Percentiles rank a stretch among this genome's conserved stretches.
Evolutionary conservation across 2,329 filamentous ascomycete genomes (phyloP).

Genomic region (Dactylellina haptotyla): DNA sequence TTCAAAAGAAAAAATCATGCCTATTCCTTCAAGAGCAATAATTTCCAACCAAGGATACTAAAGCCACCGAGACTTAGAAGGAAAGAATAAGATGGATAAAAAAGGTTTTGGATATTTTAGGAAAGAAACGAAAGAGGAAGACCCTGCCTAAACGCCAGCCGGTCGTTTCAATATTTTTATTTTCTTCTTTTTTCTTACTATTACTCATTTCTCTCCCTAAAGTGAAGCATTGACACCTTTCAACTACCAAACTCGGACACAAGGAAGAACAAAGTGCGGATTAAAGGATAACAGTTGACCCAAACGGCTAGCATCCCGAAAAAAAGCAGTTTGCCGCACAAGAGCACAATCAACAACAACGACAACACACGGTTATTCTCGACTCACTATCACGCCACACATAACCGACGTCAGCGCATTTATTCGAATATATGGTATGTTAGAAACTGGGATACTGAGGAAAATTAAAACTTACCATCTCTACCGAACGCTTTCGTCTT

Average conservation of each 20-base stretch:
- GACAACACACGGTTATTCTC: conserved; percentile 45
- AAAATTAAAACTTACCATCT: conserved; percentile 65
- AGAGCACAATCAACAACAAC: conserved; percentile 4
- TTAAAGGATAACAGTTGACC: conserved; percentile 6
- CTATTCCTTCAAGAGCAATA: no score
- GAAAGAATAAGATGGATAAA: no score
- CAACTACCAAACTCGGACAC: conserved; percentile 1
- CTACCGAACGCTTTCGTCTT: conserved; percentile 97
- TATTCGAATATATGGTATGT: background rate
- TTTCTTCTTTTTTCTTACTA: background rate
- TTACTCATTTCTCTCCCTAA: background rate
- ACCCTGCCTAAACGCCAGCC: background rate
- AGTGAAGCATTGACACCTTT: no score
- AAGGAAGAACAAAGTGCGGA: conserved; percentile 26
- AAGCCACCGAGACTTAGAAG: no score
- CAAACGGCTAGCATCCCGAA: conserved; percentile 41
- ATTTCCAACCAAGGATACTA: no score
- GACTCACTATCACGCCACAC: conserved; percentile 52
- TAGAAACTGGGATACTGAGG: no score
- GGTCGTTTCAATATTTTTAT: conserved; percentile 1
- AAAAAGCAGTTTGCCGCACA: background rate
- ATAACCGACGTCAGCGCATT: conserved; percentile 21
- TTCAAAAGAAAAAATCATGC: no score
- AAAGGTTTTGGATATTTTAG: background rate
- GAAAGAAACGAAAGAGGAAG: background rate